Evolutionary conservation across 2,329 filamentous ascomycete species (phyloP).

Genomic region (Cladosporium sp.): DNA sequence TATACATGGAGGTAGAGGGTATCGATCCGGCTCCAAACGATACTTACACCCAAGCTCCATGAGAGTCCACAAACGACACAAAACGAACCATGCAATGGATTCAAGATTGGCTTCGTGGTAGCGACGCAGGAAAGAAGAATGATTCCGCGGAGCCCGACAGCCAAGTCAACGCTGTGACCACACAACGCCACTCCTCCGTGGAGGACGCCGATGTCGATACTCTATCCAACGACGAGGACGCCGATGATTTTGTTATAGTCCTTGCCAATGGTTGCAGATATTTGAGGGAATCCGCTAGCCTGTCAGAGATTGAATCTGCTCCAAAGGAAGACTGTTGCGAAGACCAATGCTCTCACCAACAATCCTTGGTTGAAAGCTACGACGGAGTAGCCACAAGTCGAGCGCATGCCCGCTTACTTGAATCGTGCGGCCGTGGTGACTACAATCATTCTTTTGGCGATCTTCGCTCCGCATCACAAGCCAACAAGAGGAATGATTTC

Average conservation of each 20-base stretch:
- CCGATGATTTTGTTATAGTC: not conserved
- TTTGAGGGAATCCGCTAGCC: too few relatives aligned
- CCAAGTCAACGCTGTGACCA: not conserved
- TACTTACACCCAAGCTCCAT: too few relatives aligned
- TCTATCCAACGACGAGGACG: not conserved
- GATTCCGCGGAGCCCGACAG: not conserved
- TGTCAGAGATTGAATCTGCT: not conserved
- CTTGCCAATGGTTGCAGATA: not conserved
- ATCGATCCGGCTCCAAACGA: too few relatives aligned
- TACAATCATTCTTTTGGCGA: not conserved
- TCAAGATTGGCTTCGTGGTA: not conserved
- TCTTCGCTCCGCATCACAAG: not conserved
- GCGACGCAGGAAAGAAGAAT: not conserved
- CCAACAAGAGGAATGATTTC: not conserved
- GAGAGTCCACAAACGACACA: not conserved
- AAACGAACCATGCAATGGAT: not conserved
- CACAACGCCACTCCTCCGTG: not conserved
- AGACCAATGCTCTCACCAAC: not conserved
- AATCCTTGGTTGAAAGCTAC: not conserved
- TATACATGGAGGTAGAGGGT: too few relatives aligned
- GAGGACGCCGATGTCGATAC: not conserved
- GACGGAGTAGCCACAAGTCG: not conserved
- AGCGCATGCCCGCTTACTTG: not conserved
- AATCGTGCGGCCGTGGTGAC: not conserved
- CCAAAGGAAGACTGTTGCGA: not conserved